Percentiles rank a stretch among this genome's conserved stretches.
These are phyloP conservation scores for Ascochyta pisi DNA, from an alignment of 2,329 filamentous ascomycete species.

Conservation along the genomic window DNA sequence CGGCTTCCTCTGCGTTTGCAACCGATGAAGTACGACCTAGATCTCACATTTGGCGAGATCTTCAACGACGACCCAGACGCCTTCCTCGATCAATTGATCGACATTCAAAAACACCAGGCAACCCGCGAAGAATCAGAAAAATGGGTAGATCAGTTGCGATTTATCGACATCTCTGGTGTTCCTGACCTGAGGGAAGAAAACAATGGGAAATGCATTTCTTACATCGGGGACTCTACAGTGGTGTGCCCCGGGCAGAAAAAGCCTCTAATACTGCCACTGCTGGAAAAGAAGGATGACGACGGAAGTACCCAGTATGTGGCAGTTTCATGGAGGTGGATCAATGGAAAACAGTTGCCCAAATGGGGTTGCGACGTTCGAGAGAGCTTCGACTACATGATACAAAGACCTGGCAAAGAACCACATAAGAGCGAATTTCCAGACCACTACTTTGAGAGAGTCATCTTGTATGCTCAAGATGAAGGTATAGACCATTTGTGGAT, in stretches of 20 bases:
- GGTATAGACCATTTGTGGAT: slow-evolving; percentile 23
- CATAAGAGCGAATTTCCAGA: slow-evolving; percentile 27
- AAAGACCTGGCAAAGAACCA: slow-evolving; percentile 2
- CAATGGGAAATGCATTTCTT: not conserved
- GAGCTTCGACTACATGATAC: slow-evolving; percentile 18
- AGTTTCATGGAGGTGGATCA: slow-evolving; percentile 27
- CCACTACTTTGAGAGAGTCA: slow-evolving; percentile 26
- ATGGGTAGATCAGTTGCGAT: slow-evolving; percentile 20
- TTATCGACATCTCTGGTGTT: slow-evolving; percentile 25
- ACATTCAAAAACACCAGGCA: slow-evolving; percentile 14
- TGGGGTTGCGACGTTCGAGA: not conserved
- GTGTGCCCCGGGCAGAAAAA: not conserved
- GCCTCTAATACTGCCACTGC: slow-evolving; percentile 3
- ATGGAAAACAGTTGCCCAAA: not conserved
- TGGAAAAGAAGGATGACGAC: slow-evolving; percentile 9
- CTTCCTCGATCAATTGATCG: slow-evolving; percentile 23
- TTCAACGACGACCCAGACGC: slow-evolving; percentile 18
- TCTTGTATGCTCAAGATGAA: slow-evolving; percentile 20
- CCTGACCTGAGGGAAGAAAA: not conserved
- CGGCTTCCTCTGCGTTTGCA: not conserved
- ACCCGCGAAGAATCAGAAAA: slow-evolving; percentile 17
- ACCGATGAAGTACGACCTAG: slow-evolving; percentile 24
- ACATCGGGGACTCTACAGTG: not conserved
- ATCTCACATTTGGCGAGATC: slow-evolving; percentile 26
- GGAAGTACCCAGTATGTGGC: slow-evolving; percentile 19